Evolutionary conservation across 2,329 filamentous ascomycete species (phyloP), one percentile per base, ranked within the genome.

Genomic region (Fusarium nematophilum): DNA sequence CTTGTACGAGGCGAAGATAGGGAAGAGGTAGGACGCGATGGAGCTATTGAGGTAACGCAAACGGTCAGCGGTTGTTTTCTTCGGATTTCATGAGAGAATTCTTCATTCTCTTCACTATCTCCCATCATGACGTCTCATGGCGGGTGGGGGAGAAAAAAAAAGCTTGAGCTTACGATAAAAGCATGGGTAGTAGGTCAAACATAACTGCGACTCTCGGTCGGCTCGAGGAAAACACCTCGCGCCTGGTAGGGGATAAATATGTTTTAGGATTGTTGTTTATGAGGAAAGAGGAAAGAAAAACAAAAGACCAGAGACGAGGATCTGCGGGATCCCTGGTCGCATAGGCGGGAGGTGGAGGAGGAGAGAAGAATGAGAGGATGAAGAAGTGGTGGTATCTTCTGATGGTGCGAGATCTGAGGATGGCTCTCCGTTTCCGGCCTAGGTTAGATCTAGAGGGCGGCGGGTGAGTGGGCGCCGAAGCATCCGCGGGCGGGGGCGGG

Each of bases 1-100:
- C 82, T 98, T 98, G 85, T 97, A 98, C 63, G 94, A 97, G 66
- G 94, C 93, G 79, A 97, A 98, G 62, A 97, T 87, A 45, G 95
- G 95, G 74, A 98, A 96, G 73, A 97, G 87, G 73, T 96, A 93
- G 52, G 93, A 96, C 55, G 91, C 88, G 74, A 94, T 77, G 62
- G 92, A 94, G 73, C 93, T 96, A 73, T 46, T 47, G 30, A 39
- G 39, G 44, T 10, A 17, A 39, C 17, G 14, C 7, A 13, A 7
- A n/a, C 11, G 43, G 59, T 67, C 42, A 62, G 53, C 42, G 23
- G 40, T 51, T 38, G 42, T 27, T 23, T 57, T 49, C 34, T 39
- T 55, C 50, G 48, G 34, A 21, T 2, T 27, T 50, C 38, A 34
- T 9, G 40, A 38, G 36, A 51, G 21, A 30, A 25, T 33, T n/a